phyloP scores from a whole-genome alignment of 768 basidiomycete species.

The Holtermannia corniformis region DNA sequence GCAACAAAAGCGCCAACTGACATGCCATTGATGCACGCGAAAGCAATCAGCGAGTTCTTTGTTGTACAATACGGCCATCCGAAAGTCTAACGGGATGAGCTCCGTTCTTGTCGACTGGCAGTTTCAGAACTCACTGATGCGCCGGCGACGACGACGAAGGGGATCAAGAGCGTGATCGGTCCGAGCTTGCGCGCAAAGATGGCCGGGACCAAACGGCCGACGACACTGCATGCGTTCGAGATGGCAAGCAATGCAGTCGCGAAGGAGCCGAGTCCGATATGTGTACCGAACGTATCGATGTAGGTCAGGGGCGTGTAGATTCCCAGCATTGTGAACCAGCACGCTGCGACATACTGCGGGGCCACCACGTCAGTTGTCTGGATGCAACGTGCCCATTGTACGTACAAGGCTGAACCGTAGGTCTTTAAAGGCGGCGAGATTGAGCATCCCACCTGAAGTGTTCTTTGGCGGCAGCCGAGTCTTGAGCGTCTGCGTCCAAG shows the following conservation, averaged over 20 bases:
- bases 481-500: constrained; percentile 2
- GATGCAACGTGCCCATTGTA: too few relatives aligned
- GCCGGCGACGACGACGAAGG: background rate
- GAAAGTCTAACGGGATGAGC: background rate
- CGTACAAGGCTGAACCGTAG: background rate
- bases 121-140: background rate
- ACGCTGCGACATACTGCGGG: background rate
- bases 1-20: constrained; percentile 1
- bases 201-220: background rate
- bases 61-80: constrained; percentile 1
- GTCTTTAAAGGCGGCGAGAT: constrained; percentile 4
- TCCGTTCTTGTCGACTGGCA: background rate
- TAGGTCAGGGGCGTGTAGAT: constrained; percentile 2
- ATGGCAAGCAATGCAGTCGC: background rate
- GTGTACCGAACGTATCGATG: background rate
- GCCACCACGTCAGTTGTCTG: too few relatives aligned
- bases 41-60: background rate
- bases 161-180: background rate
- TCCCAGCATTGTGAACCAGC: background rate
- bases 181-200: background rate
- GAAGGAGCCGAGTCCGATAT: background rate
- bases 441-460: constrained; percentile 8
- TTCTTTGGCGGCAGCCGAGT: constrained; percentile 10
- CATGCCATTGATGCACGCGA: constrained; percentile 2
- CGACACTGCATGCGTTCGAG: background rate